A percentile compares a stretch with the other conserved stretches of the same genome.
These are phyloP conservation scores for Fusarium palustre DNA, from an alignment of 2,329 filamentous ascomycete genomes.

Conservation along the genomic window DNA sequence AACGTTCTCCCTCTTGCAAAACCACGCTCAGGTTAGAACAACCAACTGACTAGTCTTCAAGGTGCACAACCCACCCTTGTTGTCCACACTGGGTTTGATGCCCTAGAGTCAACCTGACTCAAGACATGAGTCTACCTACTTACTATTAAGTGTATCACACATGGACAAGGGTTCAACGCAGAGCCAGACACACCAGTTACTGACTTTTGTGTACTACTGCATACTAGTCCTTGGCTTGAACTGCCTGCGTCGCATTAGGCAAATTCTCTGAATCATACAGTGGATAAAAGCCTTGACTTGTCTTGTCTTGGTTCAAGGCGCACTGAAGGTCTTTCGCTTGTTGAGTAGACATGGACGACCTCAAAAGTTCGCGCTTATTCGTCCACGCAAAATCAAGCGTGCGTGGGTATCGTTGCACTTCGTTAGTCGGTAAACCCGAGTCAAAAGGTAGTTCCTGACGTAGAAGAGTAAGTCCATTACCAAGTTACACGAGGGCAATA, in stretches of 20 bases:
- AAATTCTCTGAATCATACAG: slow-evolving; percentile 5
- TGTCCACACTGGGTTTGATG: slow-evolving; percentile 23
- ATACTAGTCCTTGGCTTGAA: slow-evolving; percentile 4
- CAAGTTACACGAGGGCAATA: slow-evolving; percentile 12
- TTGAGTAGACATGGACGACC: slow-evolving; percentile 6
- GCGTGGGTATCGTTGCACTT: slow-evolving; percentile 3
- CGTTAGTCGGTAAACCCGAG: not conserved
- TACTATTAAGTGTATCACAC: slow-evolving; percentile 9
- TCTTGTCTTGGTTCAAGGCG: not conserved
- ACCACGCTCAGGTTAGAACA: not conserved
- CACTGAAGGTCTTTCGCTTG: slow-evolving; percentile 14
- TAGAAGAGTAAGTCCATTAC: not conserved
- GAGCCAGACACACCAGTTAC: slow-evolving; percentile 31
- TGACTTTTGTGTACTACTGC: slow-evolving; percentile 21
- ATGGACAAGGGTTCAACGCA: slow-evolving; percentile 25
- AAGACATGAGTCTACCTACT: slow-evolving; percentile 12
- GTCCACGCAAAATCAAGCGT: slow-evolving; percentile 11
- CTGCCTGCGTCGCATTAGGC: slow-evolving; percentile 5
- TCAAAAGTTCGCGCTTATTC: slow-evolving; percentile 21
- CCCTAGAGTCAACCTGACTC: slow-evolving; percentile 29
- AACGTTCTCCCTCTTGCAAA: slow-evolving; percentile 1
- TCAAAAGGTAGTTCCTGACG: not conserved
- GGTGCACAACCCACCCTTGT: slow-evolving; percentile 7
- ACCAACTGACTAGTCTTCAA: slow-evolving; percentile 7
- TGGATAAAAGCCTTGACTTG: not conserved